A percentile compares a stretch with the other conserved stretches of the same genome.
Evolutionary conservation across 148 eudicot genomes (phyloP).

Genomic region (Arbutus unedo): DNA sequence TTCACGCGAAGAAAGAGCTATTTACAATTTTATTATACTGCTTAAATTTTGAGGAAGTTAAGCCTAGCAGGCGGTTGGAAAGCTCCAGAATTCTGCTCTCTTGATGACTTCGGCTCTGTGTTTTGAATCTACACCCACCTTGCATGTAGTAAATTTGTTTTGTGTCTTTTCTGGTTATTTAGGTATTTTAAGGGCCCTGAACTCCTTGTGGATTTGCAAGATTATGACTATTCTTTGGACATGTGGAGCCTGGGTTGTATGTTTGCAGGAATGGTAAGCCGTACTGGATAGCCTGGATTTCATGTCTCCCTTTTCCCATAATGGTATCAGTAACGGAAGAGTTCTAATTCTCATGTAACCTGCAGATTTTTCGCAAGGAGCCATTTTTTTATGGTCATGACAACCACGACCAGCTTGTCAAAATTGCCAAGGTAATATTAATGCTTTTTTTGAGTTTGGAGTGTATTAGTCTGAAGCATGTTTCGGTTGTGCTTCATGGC

Average conservation of each 20-base stretch:
- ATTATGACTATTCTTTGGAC: conserved; percentile 40
- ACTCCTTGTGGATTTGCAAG: conserved; percentile 43
- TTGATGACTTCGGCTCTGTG: not conserved
- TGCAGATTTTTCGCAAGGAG: conserved; percentile 44
- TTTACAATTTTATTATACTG: not conserved
- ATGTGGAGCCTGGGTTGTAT: conserved; percentile 47
- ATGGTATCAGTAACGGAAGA: not conserved
- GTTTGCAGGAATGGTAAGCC: conserved; percentile 43
- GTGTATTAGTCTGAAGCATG: not conserved
- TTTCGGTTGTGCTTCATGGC: not conserved
- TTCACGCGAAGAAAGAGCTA: not conserved
- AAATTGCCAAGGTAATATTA: conserved; percentile 36
- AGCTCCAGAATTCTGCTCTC: not conserved
- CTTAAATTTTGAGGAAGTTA: not conserved
- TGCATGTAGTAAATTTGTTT: not conserved
- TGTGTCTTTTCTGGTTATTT: not conserved
- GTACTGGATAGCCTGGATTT: not conserved
- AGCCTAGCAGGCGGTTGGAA: not conserved
- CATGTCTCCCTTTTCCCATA: not conserved
- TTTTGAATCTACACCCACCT: not conserved
- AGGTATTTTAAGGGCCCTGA: conserved; percentile 44
- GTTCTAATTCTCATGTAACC: not conserved
- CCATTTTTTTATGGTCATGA: conserved; percentile 45
- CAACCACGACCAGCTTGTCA: conserved; percentile 42
- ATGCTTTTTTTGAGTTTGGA: not conserved